Conservation (phyloP, 768 basidiomycete genomes). For the Stropharia rugosoannulata region DNA sequence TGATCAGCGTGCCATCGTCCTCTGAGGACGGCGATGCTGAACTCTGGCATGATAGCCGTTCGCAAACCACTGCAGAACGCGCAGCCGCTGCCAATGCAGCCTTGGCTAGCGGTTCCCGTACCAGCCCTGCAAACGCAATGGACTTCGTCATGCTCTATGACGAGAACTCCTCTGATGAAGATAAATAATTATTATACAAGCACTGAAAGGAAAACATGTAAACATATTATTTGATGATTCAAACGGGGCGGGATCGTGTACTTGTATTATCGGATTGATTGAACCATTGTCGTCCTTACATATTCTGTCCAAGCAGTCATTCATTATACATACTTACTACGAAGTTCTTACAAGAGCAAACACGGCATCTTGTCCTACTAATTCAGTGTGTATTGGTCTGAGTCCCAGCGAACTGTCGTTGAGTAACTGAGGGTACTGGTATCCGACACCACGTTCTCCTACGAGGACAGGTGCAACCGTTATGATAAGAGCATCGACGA, state of each 20-base stretch:
- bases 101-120: neutral
- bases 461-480: conserved; percentile 89
- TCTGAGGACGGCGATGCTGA: conserved; percentile 49
- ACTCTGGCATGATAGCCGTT: conserved; percentile 52
- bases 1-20: conserved; percentile 62
- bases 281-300: too few relatives aligned
- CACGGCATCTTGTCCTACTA: conserved; percentile 36
- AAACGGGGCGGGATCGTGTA: neutral
- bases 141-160: conserved; percentile 79
- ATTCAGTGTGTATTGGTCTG: conserved; percentile 27
- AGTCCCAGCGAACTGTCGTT: conserved; percentile 13
- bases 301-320: neutral
- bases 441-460: conserved; percentile 68
- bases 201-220: neutral
- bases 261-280: neutral
- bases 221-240: neutral
- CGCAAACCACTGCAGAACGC: conserved; percentile 18
- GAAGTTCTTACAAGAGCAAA: conserved; percentile 19
- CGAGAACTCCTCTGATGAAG: conserved; percentile 51
- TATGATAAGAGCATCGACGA: conserved; percentile 75
- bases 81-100: conserved; percentile 14
- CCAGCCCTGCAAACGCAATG: conserved; percentile 19
- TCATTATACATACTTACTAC: neutral
- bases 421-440: conserved; percentile 22
- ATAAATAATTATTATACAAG: neutral